Evolutionary conservation across 345 rosid species (phyloP).

Genomic region (Mercurialis annua): DNA sequence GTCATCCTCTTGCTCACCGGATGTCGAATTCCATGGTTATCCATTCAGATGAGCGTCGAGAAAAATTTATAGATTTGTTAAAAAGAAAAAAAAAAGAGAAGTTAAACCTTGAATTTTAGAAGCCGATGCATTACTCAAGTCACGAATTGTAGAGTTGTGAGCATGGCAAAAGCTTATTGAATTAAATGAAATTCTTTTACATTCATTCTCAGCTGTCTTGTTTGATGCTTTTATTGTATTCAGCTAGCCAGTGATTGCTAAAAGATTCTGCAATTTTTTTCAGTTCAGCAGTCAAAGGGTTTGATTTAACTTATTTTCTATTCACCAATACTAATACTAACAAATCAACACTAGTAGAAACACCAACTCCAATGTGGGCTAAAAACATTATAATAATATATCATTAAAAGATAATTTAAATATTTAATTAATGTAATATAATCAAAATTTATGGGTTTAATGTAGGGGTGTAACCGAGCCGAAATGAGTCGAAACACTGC

Average conservation of each 20-base stretch:
- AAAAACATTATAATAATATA: no score
- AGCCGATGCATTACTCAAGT: conserved; percentile 32
- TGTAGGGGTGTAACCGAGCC: no score
- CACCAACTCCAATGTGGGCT: no score
- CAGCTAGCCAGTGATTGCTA: neutral
- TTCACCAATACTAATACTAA: no score
- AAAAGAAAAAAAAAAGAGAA: conserved; percentile 14
- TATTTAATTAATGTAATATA: no score
- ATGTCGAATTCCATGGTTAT: conserved; percentile 28
- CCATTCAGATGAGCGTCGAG: conserved; percentile 40
- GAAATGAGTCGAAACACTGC: no score
- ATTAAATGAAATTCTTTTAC: conserved; percentile 36
- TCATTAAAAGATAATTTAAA: no score
- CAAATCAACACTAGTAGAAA: no score
- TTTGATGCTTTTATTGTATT: neutral
- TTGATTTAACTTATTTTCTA: no score
- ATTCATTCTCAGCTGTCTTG: conserved; percentile 23
- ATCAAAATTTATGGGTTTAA: no score
- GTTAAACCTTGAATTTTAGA: conserved; percentile 37
- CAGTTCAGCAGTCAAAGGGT: no score
- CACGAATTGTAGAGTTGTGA: conserved; percentile 55
- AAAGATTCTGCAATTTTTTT: no score
- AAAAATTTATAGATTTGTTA: conserved; percentile 49
- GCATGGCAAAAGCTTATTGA: conserved; percentile 39
- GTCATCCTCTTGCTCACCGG: conserved; percentile 45